phyloP scores from a whole-genome alignment of 2,329 filamentous ascomycete genomes.

The Fusarium chaquense region DNA sequence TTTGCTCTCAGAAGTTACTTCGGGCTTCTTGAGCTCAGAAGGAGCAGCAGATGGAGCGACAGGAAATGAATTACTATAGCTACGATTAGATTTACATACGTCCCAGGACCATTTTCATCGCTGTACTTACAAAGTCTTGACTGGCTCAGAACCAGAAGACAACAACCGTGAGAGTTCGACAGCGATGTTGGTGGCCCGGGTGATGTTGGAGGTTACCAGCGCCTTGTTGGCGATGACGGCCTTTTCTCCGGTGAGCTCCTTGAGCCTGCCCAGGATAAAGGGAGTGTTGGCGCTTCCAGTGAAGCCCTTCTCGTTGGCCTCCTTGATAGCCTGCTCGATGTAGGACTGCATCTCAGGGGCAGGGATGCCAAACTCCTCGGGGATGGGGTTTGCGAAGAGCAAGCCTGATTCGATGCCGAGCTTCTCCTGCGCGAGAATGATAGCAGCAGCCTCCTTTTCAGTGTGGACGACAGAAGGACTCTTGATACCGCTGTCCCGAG shows the following conservation, averaged over 20 bases:
- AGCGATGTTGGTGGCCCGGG: conserved; percentile 66
- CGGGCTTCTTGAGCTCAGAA: conserved; percentile 27
- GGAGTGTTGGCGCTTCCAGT: conserved; percentile 85
- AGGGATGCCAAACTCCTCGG: conserved; percentile 75
- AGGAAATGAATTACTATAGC: conserved; percentile 49
- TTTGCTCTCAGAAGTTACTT: conserved; percentile 39
- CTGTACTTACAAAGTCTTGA: conserved; percentile 55
- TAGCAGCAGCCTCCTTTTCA: conserved; percentile 87
- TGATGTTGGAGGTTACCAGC: conserved; percentile 66
- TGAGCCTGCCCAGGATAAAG: conserved; percentile 82
- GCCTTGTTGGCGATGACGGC: conserved; percentile 81
- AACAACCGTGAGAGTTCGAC: conserved; percentile 63
- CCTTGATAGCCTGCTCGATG: conserved; percentile 75
- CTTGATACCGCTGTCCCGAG: conserved; percentile 83
- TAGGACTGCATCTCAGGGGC: conserved; percentile 76
- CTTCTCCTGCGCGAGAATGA: conserved; percentile 82
- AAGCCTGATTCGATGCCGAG: conserved; percentile 82
- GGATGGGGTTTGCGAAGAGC: conserved; percentile 90
- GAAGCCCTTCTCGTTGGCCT: conserved; percentile 73
- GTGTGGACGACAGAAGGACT: conserved; percentile 81
- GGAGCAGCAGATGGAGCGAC: conserved; percentile 31
- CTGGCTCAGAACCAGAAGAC: conserved; percentile 48
- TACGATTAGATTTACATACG: conserved; percentile 52
- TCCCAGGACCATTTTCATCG: conserved; percentile 35
- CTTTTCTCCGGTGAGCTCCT: conserved; percentile 78